Evolutionary conservation across 2,329 filamentous ascomycete species (phyloP), one percentile per base, ranked within the genome.

Genomic region (Fusarium graminum): DNA sequence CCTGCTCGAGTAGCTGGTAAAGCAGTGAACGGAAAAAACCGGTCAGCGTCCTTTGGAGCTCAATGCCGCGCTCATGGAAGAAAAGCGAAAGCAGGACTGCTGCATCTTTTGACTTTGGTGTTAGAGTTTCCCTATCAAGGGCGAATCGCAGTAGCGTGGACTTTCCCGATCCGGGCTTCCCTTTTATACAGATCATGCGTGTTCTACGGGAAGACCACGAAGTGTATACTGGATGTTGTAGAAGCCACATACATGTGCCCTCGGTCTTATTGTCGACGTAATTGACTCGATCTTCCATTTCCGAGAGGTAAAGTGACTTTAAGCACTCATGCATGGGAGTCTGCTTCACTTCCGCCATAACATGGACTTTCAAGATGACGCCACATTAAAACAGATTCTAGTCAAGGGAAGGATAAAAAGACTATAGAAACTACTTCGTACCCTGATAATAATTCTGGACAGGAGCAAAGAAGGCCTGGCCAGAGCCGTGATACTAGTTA

Each of bases 311-410:
- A 1, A 51, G 17, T 5, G 47, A 51, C n/a, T 13, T 12, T 5
- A 30, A 6, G 0, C 28, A 8, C 3, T 40, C 0, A 0, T 30
- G 38, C 0, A 19, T 16, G 22, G 22, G 22, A 39, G 16, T 14
- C 11, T 0, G 25, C 4, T 16, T 9, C 7, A 0, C 28, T 0
- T 0, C 13, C 0, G 19, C 12, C 6, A 5, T n/a, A 12, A 5
- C 10, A 0, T 12, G 14, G 3, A 39, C 30, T 49, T 19, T 12
- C 7, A 7, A 6, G 3, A 11, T 6, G 7, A 0, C 4, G 14
- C 8, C 19, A 11, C 28, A 17, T 6, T 28, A 7, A 22, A 14
- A 40, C 11, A 4, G 5, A 22, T 17, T 40, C 22, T 28, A 28
- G 1, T 22, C 22, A 22, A 22, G 6, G 22, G 6, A 22, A 22